Evolutionary conservation across 495 filamentous ascomycete species (phyloP), one percentile per base, ranked within the genome.

Genomic region (Penicillium parvum): DNA sequence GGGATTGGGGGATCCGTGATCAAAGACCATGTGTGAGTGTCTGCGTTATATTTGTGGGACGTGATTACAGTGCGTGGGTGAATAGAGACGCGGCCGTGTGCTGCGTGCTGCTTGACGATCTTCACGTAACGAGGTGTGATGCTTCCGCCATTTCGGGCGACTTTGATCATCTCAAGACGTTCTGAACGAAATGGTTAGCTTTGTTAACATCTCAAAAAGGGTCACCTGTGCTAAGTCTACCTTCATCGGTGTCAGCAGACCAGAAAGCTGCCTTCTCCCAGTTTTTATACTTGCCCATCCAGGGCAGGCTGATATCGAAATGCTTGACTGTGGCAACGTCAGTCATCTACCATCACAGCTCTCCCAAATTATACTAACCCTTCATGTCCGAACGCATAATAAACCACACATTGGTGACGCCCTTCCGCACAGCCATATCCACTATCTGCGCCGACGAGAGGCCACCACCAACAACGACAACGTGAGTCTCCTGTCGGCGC

Each of bases 271-370:
- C 73, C 45, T 81, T 77, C 44, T 80, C 72, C 54, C 67, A 71
- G 57, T 83, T 83, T n/a, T 75, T 74, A 52, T 77, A 83, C 47
- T 85, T 85, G 18, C 77, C 77, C 58, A 85, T 75, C 81, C 81
- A 85, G 21, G 65, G 66, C 10, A 85, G 64, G 42, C 72, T 72
- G 46, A 83, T 64, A 49, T 85, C 80, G 47, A 85, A 83, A 43
- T 77, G 76, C 50, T 83, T 83, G 27, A 83, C 72, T 71, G 22
- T 19, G 6, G 10, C 7, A 10, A 16, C 4, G 3, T 20, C 14
- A 23, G 12, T 23, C 10, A 10, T n/a, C n/a, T n/a, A n/a, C n/a
- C n/a, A n/a, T n/a, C n/a, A n/a, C n/a, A 21, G 14, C 11, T 5
- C 1, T 8, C 18, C 15, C 10, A 7, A 21, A 7, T 5, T 30